Evolutionary conservation across 2,329 filamentous ascomycete species (phyloP).

Genomic region (Colletotrichum zoysiae): DNA sequence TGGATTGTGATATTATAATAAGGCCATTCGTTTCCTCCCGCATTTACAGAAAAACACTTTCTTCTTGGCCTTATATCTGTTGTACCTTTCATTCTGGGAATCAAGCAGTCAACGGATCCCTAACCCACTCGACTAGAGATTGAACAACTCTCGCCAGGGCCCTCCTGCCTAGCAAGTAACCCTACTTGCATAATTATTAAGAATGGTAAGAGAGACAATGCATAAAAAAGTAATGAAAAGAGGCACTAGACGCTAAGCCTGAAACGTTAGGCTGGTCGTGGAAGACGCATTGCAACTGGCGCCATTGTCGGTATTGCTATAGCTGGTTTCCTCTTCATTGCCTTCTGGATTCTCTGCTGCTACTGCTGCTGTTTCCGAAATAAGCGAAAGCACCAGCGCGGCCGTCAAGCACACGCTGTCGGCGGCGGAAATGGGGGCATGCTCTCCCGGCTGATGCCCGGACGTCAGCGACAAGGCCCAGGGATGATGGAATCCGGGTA

Average conservation of each 20-base stretch:
- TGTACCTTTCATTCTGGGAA: neutral
- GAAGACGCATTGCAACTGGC: constrained; percentile 41
- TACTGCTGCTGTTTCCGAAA: constrained; percentile 42
- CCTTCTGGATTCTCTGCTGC: constrained; percentile 33
- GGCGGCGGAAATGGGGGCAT: constrained; percentile 20
- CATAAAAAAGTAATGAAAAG: too few species aligned
- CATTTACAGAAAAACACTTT: neutral
- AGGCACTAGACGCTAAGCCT: neutral
- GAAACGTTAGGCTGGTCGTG: constrained; percentile 21
- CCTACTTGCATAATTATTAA: neutral
- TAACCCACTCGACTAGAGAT: neutral
- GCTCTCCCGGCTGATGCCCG: constrained; percentile 26
- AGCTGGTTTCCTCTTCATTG: constrained; percentile 35
- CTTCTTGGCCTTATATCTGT: neutral
- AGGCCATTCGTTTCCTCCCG: neutral
- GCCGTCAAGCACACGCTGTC: constrained; percentile 10
- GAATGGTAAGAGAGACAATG: constrained; percentile 11
- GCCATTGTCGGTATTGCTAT: constrained; percentile 42
- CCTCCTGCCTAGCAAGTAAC: neutral
- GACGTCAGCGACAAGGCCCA: constrained; percentile 22
- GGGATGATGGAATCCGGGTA: constrained; percentile 37
- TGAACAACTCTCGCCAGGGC: neutral
- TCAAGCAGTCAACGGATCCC: neutral
- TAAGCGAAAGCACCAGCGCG: constrained; percentile 29
- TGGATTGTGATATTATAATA: constrained; percentile 8